These are phyloP conservation scores for Aspergillus indologenus DNA, from an alignment of 495 filamentous ascomycete genomes.

Conservation along the genomic window DNA sequence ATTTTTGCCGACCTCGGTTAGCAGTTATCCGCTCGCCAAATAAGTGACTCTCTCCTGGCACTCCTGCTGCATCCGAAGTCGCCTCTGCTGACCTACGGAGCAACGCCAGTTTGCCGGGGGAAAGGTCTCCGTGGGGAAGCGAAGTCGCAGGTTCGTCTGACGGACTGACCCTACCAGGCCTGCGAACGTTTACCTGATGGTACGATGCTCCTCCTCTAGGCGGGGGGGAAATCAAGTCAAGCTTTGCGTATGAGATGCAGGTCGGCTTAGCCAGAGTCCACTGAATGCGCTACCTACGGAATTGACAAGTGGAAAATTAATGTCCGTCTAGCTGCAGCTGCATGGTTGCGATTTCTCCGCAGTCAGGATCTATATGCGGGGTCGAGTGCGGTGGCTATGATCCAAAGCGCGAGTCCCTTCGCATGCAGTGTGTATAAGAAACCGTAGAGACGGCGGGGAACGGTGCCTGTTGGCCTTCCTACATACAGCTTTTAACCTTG, in stretches of 20 bases:
- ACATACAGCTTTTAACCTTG: neutral
- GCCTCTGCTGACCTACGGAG: neutral
- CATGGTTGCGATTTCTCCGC: constrained; percentile 8
- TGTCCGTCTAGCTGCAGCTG: constrained; percentile 12
- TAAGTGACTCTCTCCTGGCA: neutral
- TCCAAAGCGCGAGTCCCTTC: neutral
- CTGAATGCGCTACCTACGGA: neutral
- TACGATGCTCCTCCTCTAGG: neutral
- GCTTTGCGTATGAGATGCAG: neutral
- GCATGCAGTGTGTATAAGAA: constrained; percentile 2
- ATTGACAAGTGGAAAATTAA: constrained; percentile 19
- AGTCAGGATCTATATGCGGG: constrained; percentile 3
- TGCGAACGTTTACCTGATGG: neutral
- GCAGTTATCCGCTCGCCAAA: neutral
- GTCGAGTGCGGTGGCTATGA: constrained; percentile 20
- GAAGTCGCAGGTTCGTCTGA: neutral
- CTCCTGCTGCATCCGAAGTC: neutral
- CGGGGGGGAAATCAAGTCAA: neutral
- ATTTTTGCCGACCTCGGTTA: constrained; percentile 5
- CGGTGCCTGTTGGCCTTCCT: neutral
- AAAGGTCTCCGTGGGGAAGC: neutral
- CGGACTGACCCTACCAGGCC: neutral
- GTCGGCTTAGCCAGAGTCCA: neutral
- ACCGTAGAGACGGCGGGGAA: neutral
- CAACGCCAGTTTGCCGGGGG: neutral